Percentiles rank a stretch among this genome's conserved stretches.
Evolutionary conservation across 73 alveolate genomes (phyloP).

Genomic region (Tetrahymena malaccensis): DNA sequence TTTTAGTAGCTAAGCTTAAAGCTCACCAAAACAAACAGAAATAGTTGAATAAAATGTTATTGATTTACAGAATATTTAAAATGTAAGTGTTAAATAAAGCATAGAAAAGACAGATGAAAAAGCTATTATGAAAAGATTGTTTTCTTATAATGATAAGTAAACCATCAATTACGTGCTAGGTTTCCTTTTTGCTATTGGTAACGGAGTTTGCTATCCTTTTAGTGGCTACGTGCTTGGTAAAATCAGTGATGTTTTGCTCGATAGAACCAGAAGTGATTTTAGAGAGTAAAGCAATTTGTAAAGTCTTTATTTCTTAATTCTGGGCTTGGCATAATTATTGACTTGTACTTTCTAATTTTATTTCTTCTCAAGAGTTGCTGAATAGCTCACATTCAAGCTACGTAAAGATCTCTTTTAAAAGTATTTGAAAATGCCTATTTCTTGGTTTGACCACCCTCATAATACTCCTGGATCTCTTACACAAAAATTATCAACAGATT

Average conservation of each 20-base stretch:
- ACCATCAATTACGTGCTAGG: background rate
- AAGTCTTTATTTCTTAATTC: background rate
- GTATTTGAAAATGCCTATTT: slow-evolving; percentile 4
- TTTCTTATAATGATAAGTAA: background rate
- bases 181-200: background rate
- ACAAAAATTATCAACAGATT: background rate
- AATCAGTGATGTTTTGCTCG: background rate
- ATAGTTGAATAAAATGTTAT: background rate
- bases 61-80: background rate
- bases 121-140: background rate
- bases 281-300: background rate
- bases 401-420: background rate
- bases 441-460: background rate
- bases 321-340: background rate
- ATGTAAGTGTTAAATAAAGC: background rate
- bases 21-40: background rate
- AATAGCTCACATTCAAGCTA: background rate
- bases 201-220: background rate
- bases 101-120: background rate
- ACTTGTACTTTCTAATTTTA: background rate
- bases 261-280: background rate
- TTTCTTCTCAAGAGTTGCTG: background rate
- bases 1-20: background rate
- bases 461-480: background rate
- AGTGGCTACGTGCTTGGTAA: background rate